Base-by-base conservation (phyloP, 306 rosid species). In the Vachellia pachyceras region DNA sequence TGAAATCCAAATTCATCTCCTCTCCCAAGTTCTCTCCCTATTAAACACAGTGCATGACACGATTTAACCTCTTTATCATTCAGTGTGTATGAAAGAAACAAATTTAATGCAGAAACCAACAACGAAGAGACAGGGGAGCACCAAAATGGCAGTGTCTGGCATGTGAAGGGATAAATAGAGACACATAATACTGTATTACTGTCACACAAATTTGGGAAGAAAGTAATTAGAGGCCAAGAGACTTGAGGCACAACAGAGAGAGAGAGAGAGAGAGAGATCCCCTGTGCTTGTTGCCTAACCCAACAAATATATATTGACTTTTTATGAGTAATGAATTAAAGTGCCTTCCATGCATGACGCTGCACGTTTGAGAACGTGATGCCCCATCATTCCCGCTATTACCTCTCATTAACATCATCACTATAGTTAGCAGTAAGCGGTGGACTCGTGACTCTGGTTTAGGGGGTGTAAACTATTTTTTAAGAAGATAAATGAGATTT, bases 141-240 rank as follows among this genome's bases (percentile, higher is more conserved):
- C 33, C 57, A 23, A 63, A 66, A 77, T 73, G 72, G 37, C 8
- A 20, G 60, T 83, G 73, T 73, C 37, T 57, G 40, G 40, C 15
- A 52, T 78, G 47, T 78, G 73, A 39, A 47, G 18, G 10, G 4
- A 52, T 42, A 78, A 78, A 78, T 66, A 45, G 40, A 55, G 67
- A 73, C 72, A 11, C 75, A 78, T 83, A 71, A 78, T 83, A 61
- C n/a, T 78, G 82, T 83, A 71, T 72, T 83, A 61, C n/a, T 78
- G 82, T 83, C 70, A 25, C 37, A 6, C 42, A 45, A 79, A 69
- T 35, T 5, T 52, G 69, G 55, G 1, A 49, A 14, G 37, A 67
- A 52, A 70, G 52, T 20, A 50, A 49, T 18, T 49, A 49, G 14
- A 79, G 15, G 29, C 6, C 5, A 42, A 1, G 35, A 57, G 65